Conservation (phyloP, 768 basidiomycete genomes). For the Termitomyces sp. region DNA sequence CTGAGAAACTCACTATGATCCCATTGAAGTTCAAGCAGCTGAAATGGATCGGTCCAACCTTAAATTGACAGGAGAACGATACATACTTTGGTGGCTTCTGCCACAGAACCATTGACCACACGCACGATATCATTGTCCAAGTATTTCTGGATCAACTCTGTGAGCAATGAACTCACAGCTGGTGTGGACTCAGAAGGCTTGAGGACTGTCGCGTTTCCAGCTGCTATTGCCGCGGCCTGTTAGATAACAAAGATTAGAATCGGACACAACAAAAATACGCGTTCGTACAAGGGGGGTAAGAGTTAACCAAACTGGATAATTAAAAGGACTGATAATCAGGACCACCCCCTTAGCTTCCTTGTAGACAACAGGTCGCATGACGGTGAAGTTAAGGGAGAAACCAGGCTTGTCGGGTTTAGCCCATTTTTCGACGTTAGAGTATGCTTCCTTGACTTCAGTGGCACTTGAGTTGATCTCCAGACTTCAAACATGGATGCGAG, state of each 20-base stretch:
- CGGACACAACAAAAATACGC: neutral
- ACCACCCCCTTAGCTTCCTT: constrained; percentile 78
- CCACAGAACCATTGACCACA: constrained; percentile 62
- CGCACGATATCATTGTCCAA: constrained; percentile 61
- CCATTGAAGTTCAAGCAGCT: constrained; percentile 75
- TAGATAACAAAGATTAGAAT: neutral
- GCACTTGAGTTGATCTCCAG: constrained; percentile 54
- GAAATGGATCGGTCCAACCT: neutral
- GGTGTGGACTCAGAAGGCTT: constrained; percentile 76
- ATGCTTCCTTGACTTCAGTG: constrained; percentile 45
- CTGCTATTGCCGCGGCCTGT: constrained; percentile 69
- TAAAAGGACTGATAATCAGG: constrained; percentile 68
- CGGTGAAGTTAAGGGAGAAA: constrained; percentile 49
- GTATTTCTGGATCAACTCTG: constrained; percentile 70
- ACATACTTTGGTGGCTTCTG: constrained; percentile 52
- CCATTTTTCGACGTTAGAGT: constrained; percentile 71
- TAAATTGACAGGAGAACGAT: neutral
- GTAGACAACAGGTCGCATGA: constrained; percentile 57
- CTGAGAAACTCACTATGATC: constrained; percentile 34
- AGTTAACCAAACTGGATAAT: constrained; percentile 62
- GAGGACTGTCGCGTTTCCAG: constrained; percentile 64
- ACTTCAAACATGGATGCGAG: constrained; percentile 26
- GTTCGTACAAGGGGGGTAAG: constrained; percentile 48
- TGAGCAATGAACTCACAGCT: constrained; percentile 47
- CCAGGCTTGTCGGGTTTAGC: constrained; percentile 53